phyloP scores from a whole-genome alignment of 257 asterid genomes.

The Scutellaria minor region DNA sequence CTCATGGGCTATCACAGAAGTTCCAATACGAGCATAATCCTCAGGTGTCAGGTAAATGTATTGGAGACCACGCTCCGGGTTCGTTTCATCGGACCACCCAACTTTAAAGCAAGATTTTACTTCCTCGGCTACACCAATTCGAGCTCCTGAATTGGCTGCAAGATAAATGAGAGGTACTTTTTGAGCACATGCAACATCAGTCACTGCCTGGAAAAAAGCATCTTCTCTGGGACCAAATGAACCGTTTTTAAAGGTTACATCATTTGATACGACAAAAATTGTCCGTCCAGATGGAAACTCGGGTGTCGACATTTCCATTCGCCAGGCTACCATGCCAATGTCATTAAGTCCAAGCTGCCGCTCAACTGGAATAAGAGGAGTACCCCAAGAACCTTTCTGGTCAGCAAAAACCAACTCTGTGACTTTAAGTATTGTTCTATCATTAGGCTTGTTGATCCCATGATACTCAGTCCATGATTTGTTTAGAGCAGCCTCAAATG shows the following conservation, averaged over 20 bases:
- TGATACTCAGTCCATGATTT: constrained; percentile 66
- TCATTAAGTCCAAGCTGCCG: constrained; percentile 80
- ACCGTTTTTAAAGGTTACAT: constrained; percentile 90
- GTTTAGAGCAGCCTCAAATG: constrained; percentile 85
- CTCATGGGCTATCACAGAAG: constrained; percentile 86
- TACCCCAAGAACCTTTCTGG: constrained; percentile 80
- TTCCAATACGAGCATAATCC: constrained; percentile 69
- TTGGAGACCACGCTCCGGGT: constrained; percentile 92
- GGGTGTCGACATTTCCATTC: constrained; percentile 89
- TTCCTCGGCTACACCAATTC: constrained; percentile 98
- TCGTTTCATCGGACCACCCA: constrained; percentile 94
- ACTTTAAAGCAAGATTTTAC: constrained; percentile 95
- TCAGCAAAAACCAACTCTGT: constrained; percentile 76
- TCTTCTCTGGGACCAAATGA: constrained; percentile 97
- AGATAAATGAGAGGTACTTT: constrained; percentile 90
- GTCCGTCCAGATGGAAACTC: constrained; percentile 94
- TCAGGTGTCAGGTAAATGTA: constrained; percentile 85
- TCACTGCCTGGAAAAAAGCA: constrained; percentile 91
- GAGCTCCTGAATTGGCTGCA: constrained; percentile 99
- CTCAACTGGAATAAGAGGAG: constrained; percentile 71
- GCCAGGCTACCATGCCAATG: constrained; percentile 99
- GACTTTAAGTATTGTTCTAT: constrained; percentile 54
- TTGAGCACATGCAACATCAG: constrained; percentile 74
- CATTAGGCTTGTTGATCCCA: constrained; percentile 54
- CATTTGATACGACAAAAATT: constrained; percentile 79